Evolutionary conservation across 1,284 basidiomycete genomes (phyloP).

Genomic region (Takashimella koratensis): DNA sequence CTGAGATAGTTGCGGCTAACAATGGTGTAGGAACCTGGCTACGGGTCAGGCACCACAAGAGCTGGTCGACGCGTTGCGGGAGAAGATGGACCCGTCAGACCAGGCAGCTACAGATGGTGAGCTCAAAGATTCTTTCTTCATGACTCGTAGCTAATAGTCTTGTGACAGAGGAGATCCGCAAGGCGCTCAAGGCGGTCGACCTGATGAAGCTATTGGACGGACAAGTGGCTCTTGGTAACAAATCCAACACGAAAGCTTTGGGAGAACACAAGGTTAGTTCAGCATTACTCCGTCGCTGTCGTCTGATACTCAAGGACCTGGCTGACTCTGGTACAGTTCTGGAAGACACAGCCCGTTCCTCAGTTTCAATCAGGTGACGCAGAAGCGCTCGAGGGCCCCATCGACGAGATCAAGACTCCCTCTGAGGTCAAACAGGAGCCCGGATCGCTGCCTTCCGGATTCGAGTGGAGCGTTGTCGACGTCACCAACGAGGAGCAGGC

Average conservation of each 20-base stretch:
- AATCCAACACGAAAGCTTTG: constrained; percentile 64
- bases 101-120: constrained; percentile 32
- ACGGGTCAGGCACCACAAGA: constrained; percentile 40
- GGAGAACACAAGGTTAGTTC: constrained; percentile 76
- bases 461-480: constrained; percentile 86
- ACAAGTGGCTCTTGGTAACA: constrained; percentile 41
- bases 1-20: too few species aligned
- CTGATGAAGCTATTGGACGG: constrained; percentile 50
- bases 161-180: constrained; percentile 38
- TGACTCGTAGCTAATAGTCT: not conserved
- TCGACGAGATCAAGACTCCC: constrained; percentile 74
- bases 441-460: constrained; percentile 84
- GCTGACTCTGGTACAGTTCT: constrained; percentile 64
- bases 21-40: constrained; percentile 29
- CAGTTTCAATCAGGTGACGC: constrained; percentile 54
- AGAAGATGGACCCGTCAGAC: constrained; percentile 34
- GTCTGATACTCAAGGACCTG: not conserved
- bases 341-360: constrained; percentile 92
- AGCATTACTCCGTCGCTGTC: too few species aligned
- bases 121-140: not conserved
- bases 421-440: constrained; percentile 82
- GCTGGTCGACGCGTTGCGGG: constrained; percentile 39
- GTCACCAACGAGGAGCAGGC: constrained; percentile 73
- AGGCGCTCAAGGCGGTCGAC: constrained; percentile 47
- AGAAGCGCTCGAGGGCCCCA: constrained; percentile 74